Conservation (phyloP, 257 asterid species). For the Nicotiana undulata region DNA sequence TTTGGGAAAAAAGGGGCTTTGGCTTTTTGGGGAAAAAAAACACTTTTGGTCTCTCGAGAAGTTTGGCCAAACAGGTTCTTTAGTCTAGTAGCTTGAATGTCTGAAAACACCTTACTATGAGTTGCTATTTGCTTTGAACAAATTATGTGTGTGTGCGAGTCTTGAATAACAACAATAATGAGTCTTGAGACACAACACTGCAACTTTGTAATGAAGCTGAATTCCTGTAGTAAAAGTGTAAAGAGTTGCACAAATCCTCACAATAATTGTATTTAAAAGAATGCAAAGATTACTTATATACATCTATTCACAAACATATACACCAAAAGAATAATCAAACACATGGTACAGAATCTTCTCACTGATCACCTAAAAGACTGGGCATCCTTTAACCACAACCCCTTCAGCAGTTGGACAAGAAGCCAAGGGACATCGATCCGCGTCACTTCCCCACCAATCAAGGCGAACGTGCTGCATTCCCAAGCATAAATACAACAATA, state of each 20-base stretch:
- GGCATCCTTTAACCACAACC: conserved; percentile 43
- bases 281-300: neutral
- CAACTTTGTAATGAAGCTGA: neutral
- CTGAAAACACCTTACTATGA: no score
- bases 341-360: neutral
- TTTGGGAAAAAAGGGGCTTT: no score
- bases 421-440: conserved; percentile 71
- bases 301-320: neutral
- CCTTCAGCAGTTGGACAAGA: conserved; percentile 72
- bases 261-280: neutral
- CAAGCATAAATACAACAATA: conserved; percentile 44
- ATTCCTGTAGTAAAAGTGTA: neutral
- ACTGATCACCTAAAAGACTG: conserved; percentile 18
- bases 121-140: no score
- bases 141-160: no score
- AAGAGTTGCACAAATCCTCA: neutral
- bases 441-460: conserved; percentile 49
- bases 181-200: neutral
- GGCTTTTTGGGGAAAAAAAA: no score
- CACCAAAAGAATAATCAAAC: neutral
- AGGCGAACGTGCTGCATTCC: conserved; percentile 27
- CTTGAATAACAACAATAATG: no score
- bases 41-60: no score
- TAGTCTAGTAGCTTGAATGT: no score
- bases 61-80: no score